A percentile compares a stretch with the other conserved stretches of the same genome.
Conservation (phyloP, 1,284 basidiomycete genomes). For the Polyporus tsugae region DNA sequence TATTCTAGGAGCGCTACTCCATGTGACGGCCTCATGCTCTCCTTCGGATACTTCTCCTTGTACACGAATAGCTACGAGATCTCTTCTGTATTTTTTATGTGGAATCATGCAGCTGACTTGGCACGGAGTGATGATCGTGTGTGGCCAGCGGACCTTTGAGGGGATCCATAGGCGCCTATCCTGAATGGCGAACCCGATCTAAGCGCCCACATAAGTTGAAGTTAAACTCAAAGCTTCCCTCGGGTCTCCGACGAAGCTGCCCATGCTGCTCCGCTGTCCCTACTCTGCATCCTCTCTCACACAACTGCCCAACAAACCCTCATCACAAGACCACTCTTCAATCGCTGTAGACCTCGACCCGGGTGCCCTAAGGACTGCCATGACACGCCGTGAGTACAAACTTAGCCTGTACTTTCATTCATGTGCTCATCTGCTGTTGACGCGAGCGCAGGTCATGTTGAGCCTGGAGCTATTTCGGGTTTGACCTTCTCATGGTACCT, state of each 20-base stretch:
- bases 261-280: not conserved
- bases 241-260: not conserved
- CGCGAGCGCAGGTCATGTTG: not conserved
- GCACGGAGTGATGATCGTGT: not conserved
- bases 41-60: not conserved
- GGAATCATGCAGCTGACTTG: not conserved
- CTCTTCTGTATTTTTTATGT: not conserved
- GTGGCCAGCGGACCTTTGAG: not conserved
- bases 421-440: not conserved
- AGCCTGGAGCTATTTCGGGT: not conserved
- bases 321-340: not conserved
- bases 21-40: constrained; percentile 12
- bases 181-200: not conserved
- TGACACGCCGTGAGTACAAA: not conserved
- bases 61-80: not conserved
- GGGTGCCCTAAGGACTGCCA: not conserved
- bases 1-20: constrained; percentile 24
- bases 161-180: not conserved
- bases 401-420: not conserved
- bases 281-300: not conserved
- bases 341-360: not conserved
- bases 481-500: not conserved
- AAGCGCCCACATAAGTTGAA: not conserved
- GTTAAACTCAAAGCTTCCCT: not conserved
- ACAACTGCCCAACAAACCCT: not conserved